These are phyloP conservation scores for Irpex sp. DNA, from an alignment of 1,284 basidiomycete species.

Conservation along the genomic window DNA sequence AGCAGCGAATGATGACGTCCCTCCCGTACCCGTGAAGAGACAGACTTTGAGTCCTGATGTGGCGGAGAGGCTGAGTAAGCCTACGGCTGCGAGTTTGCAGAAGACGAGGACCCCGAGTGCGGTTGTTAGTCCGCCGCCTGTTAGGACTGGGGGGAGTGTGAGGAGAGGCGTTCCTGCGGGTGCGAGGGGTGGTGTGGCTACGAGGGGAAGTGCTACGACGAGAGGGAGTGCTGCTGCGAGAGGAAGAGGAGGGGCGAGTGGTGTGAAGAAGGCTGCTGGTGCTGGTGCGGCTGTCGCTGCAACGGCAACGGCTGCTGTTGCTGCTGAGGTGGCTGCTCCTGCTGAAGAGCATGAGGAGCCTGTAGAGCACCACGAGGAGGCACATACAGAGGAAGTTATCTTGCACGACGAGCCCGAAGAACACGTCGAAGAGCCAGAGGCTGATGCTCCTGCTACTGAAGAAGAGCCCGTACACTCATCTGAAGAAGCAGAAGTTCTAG, in stretches of 20 bases:
- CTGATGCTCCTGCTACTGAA: neutral
- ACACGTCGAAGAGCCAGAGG: neutral
- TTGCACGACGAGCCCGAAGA: slow-evolving; percentile 6
- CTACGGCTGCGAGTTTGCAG: slow-evolving; percentile 67
- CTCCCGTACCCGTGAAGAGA: slow-evolving; percentile 48
- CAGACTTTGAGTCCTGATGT: slow-evolving; percentile 36
- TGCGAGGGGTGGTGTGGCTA: slow-evolving; percentile 17
- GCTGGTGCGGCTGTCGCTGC: slow-evolving; percentile 5
- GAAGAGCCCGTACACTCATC: neutral
- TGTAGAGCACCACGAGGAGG: neutral
- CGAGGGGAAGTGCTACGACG: slow-evolving; percentile 17
- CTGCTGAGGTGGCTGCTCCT: neutral
- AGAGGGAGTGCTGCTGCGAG: slow-evolving; percentile 11
- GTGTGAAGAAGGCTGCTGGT: slow-evolving; percentile 2
- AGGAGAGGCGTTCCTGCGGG: slow-evolving; percentile 20
- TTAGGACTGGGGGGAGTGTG: slow-evolving; percentile 15
- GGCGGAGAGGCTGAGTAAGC: slow-evolving; percentile 63
- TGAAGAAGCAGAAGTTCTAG: neutral
- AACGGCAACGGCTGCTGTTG: neutral
- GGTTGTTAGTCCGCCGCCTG: slow-evolving; percentile 10
- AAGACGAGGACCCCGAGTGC: slow-evolving; percentile 34
- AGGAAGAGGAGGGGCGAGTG: slow-evolving; percentile 5
- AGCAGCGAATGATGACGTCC: slow-evolving; percentile 34
- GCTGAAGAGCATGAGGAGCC: slow-evolving; percentile 3
- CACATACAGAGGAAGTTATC: neutral